Base-by-base conservation (phyloP, 2,329 filamentous ascomycete species). In the Epichloe scottii region DNA sequence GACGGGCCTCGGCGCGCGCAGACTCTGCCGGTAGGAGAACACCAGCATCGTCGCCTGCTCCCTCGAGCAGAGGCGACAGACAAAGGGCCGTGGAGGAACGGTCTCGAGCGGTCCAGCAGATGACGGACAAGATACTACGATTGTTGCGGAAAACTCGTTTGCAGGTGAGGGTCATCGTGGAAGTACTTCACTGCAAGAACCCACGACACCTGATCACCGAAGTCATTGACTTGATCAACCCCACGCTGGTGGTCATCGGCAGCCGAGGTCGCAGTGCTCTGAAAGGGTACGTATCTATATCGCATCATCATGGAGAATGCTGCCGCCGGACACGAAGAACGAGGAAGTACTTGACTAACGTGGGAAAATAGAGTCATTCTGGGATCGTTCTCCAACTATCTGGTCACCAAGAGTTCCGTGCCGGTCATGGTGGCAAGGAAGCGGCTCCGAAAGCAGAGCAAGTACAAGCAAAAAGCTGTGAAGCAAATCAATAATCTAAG, bases 401-500 rank as follows among this genome's bases (percentile, higher is more conserved):
- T 98, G 7, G 90, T 98, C 34, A 95, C 89, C 38, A 97, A 97
- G 71, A 95, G 89, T 56, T 95, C 88, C 2, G 89, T 95, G 15
- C 93, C 93, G 0, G 93, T 98, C 54, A 98, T 98, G 93, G 93
- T 97, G 37, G 93, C 93, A 7, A 77, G 93, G 53, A 96, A 95
- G 73, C 85, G 87, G 52, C 75, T 96, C 42, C 78, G 87, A 46
- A 95, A 95, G 67, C 87, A 94, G 69, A 84, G 81, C 65, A 90
- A 91, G 65, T 86, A 85, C 65, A 86, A 85, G 67, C 79, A 80
- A 54, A 63, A 60, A 49, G 79, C 82, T 42, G 71, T 87, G 54
- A 81, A 82, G 53, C 79, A 93, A 56, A 83, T 88, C 55, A 95
- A 95, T 67, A 91, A 94, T 59, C 75, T 95, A 51, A 79, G 77